Percentiles rank a stretch among this genome's conserved stretches.
Evolutionary conservation across 2,329 filamentous ascomycete species (phyloP).

Genomic region (Penicillium sp.): DNA sequence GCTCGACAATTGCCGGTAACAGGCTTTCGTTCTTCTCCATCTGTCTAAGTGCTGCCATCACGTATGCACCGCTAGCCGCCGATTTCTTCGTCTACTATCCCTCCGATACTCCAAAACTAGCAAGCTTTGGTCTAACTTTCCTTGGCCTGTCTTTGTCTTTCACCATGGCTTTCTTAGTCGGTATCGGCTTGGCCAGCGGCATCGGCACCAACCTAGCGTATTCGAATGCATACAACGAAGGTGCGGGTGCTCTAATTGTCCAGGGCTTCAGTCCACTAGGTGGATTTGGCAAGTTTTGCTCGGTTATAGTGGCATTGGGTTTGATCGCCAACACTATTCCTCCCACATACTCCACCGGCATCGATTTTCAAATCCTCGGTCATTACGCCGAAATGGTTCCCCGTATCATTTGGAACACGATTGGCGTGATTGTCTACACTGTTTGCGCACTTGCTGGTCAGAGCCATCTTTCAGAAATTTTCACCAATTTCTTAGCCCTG

Average conservation of each 20-base stretch:
- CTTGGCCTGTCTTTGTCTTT: conserved; percentile 56
- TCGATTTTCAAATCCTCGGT: conserved; percentile 66
- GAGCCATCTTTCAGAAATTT: conserved; percentile 58
- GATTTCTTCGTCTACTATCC: conserved; percentile 68
- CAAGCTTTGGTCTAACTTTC: conserved; percentile 56
- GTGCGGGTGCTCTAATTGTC: conserved; percentile 62
- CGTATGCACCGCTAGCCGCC: conserved; percentile 60
- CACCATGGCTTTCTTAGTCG: conserved; percentile 58
- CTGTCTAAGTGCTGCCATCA: conserved; percentile 61
- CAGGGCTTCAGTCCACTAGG: conserved; percentile 58
- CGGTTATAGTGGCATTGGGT: conserved; percentile 61
- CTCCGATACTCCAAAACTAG: conserved; percentile 47
- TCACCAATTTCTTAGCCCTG: conserved; percentile 65
- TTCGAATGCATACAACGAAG: conserved; percentile 53
- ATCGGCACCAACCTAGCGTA: conserved; percentile 52
- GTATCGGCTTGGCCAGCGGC: conserved; percentile 60
- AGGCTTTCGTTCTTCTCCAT: conserved; percentile 66
- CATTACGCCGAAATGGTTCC: conserved; percentile 56
- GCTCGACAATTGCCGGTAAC: conserved; percentile 50
- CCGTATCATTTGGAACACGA: conserved; percentile 61
- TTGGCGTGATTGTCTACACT: conserved; percentile 60
- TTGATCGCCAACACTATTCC: conserved; percentile 64
- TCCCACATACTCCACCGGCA: conserved; percentile 60
- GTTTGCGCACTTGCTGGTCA: conserved; percentile 63
- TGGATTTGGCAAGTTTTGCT: conserved; percentile 63